A percentile compares a stretch with the other conserved stretches of the same genome.
Evolutionary conservation across 192 early-diverging fungal species (phyloP).

Genomic region (Thamnidium elegans): DNA sequence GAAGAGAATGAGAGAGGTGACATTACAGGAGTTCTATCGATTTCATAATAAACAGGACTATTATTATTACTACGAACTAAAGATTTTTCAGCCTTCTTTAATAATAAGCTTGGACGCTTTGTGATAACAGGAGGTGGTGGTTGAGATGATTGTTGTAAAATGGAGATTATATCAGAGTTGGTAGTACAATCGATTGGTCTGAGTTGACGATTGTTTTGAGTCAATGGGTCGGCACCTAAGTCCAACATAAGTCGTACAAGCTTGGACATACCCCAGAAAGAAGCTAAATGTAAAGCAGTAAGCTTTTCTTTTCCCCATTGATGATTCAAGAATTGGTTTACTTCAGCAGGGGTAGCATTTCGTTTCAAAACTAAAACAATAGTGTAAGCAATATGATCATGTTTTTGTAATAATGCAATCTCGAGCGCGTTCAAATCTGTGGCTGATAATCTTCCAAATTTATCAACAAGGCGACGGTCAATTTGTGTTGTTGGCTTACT

Average conservation of each 20-base stretch:
- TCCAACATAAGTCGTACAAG: slow-evolving; percentile 20
- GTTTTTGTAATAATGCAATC: slow-evolving; percentile 12
- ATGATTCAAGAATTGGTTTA: slow-evolving; percentile 26
- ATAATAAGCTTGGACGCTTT: slow-evolving; percentile 1
- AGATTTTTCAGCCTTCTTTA: background rate
- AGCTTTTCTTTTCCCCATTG: slow-evolving; percentile 35
- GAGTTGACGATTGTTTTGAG: slow-evolving; percentile 47
- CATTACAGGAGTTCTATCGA: background rate
- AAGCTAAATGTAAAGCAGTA: slow-evolving; percentile 26
- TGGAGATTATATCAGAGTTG: background rate
- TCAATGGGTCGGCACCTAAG: slow-evolving; percentile 45
- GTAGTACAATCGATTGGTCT: slow-evolving; percentile 20
- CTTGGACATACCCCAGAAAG: slow-evolving; percentile 14
- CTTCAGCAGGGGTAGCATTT: slow-evolving; percentile 5
- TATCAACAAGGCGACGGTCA: background rate
- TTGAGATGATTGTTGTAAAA: background rate
- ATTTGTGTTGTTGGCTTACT: background rate
- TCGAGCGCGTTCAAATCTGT: slow-evolving; percentile 32
- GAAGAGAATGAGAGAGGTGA: slow-evolving; percentile 3
- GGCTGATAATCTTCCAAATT: slow-evolving; percentile 20
- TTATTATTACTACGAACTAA: too few relatives aligned
- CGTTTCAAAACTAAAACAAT: slow-evolving; percentile 20
- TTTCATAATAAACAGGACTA: too few relatives aligned
- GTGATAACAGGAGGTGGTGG: background rate
- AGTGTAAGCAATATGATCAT: slow-evolving; percentile 10